Base-by-base conservation (phyloP, 805 yeast genomes). In the Yarrowia sp. region DNA sequence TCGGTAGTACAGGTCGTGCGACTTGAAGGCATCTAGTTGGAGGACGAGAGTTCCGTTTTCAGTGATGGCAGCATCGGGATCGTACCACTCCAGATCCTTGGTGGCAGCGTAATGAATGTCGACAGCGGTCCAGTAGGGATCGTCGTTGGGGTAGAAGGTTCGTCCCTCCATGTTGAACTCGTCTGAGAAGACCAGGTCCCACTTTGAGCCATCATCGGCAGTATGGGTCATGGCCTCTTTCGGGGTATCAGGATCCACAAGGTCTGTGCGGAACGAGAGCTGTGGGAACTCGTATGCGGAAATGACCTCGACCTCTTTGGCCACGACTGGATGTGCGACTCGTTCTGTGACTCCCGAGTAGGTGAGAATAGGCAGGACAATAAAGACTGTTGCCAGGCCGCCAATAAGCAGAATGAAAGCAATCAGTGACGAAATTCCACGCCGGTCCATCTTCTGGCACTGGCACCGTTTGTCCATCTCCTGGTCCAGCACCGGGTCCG, bases 401-500 rank as follows among this genome's bases (percentile, higher is more conserved):
- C 87, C 62, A 21, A 83, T 77, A 46, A 93, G 77, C 1, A 80
- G 65, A 7, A 88, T 41, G 36, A 92, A 69, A 12, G 79, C 78
- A 16, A 68, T 44, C 10, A 77, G 36, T 19, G 74, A 69, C 26
- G 71, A 68, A 67, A 70, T 68, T 1, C 81, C 80, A 9, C 80
- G 72, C 32, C 68, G 64, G 70, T 79, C 81, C 22, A 75, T 67
- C 9, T 65, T 62, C 41, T 70, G 71, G 46, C 61, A 54, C 43
- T 67, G 69, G 67, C 80, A 77, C 30, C 67, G 64, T 17, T 77
- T 69, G 70, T 91, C 96, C 71, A 87, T 85, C 66, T 86, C 84
- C 22, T 96, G 97, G 74, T 95, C 99, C 49, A 86, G 89, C 38
- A 92, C 87, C 10, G 97, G 97, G 75, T 93, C 97, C 1, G 98